Evolutionary conservation across 2,329 filamentous ascomycete species (phyloP).

Genomic region (Epichloe hybrida): DNA sequence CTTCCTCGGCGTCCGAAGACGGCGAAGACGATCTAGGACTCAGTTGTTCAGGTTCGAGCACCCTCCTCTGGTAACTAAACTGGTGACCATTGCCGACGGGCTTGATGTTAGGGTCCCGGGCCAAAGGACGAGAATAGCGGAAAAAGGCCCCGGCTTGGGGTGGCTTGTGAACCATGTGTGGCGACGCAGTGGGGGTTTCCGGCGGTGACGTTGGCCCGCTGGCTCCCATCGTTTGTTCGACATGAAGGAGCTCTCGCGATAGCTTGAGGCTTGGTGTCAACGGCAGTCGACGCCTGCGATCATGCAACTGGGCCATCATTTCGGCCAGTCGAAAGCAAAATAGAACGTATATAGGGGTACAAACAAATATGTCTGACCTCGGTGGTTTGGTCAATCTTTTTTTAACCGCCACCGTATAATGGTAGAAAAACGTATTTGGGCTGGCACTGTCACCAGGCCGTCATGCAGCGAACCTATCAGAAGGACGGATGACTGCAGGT

Average conservation of each 20-base stretch:
- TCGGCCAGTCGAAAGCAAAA: slow-evolving; percentile 4
- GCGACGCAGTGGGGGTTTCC: slow-evolving; percentile 30
- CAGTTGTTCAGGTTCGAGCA: slow-evolving; percentile 20
- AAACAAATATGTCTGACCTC: slow-evolving; percentile 4
- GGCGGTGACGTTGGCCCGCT: slow-evolving; percentile 32
- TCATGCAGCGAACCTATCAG: slow-evolving; percentile 3
- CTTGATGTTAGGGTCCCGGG: slow-evolving; percentile 27
- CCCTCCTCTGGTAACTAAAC: slow-evolving; percentile 26
- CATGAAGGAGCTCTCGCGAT: slow-evolving; percentile 15
- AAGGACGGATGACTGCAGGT: slow-evolving; percentile 1
- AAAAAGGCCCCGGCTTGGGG: slow-evolving; percentile 20
- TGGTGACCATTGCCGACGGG: slow-evolving; percentile 28
- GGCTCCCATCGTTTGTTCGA: slow-evolving; percentile 11
- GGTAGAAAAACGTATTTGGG: slow-evolving; percentile 1
- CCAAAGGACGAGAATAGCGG: slow-evolving; percentile 16
- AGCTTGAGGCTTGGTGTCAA: slow-evolving; percentile 29
- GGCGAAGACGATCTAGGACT: slow-evolving; percentile 23
- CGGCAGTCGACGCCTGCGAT: slow-evolving; percentile 20
- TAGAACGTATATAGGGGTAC: slow-evolving; percentile 3
- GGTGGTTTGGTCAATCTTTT: slow-evolving; percentile 1
- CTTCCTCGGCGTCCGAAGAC: slow-evolving; percentile 13
- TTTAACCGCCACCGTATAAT: not conserved
- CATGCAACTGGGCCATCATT: slow-evolving; percentile 13
- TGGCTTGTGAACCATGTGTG: slow-evolving; percentile 20
- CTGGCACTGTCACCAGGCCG: slow-evolving; percentile 1